A percentile compares a stretch with the other conserved stretches of the same genome.
phyloP scores from a whole-genome alignment of 2,329 filamentous ascomycete species.

The Fusarium brevicatenulatum region DNA sequence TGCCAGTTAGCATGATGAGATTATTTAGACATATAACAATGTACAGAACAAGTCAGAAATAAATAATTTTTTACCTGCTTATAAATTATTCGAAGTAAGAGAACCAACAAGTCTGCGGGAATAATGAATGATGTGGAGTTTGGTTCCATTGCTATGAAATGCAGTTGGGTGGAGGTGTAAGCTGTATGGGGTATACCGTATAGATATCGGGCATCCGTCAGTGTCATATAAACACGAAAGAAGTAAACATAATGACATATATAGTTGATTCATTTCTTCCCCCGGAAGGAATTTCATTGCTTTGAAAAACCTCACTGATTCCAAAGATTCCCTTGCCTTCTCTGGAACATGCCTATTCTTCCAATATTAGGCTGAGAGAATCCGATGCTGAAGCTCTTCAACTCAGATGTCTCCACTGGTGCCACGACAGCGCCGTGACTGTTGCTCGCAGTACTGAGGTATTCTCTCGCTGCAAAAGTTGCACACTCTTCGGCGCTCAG shows the following conservation, averaged over 20 bases:
- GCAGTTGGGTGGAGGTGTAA: constrained; percentile 5
- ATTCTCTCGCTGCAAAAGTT: neutral
- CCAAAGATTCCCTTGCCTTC: neutral
- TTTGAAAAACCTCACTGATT: neutral
- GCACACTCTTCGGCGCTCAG: neutral
- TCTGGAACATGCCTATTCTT: neutral
- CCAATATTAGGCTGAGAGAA: neutral
- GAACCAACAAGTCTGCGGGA: neutral
- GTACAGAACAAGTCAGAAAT: neutral
- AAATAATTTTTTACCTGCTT: neutral
- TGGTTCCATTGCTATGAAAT: neutral
- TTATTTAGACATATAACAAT: neutral
- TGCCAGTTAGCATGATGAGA: neutral
- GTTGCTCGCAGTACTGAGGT: neutral
- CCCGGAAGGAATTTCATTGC: neutral
- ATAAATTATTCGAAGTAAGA: neutral
- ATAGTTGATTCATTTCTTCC: too few species aligned
- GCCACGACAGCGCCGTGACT: neutral
- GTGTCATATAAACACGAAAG: neutral
- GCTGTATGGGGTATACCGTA: neutral
- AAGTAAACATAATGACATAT: neutral
- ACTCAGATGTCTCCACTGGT: neutral
- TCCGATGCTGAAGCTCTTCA: neutral
- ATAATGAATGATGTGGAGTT: constrained; percentile 9
- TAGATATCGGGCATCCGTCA: neutral